phyloP scores from a whole-genome alignment of 2,329 filamentous ascomycete species.

The Aspergillus sp. region DNA sequence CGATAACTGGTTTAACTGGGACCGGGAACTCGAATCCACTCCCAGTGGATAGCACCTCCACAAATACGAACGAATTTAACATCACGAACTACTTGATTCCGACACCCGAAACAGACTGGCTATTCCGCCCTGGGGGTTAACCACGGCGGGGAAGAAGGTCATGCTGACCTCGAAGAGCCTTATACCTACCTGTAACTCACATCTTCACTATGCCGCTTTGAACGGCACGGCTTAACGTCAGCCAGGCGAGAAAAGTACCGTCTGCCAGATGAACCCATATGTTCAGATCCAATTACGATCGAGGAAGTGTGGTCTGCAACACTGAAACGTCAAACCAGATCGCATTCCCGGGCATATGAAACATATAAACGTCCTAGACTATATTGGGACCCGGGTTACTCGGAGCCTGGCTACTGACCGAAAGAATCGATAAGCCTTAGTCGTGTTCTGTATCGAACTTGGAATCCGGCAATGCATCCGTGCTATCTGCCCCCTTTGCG shows the following conservation, averaged over 20 bases:
- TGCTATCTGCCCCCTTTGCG: too few species aligned
- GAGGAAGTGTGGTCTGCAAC: too few species aligned
- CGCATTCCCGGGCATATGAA: too few species aligned
- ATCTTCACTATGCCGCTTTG: too few species aligned
- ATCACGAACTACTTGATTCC: constrained; percentile 49
- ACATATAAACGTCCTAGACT: too few species aligned
- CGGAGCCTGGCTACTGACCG: too few species aligned
- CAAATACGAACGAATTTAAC: constrained; percentile 41
- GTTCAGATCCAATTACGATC: too few species aligned
- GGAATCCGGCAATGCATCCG: background rate
- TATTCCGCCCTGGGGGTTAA: constrained; percentile 34
- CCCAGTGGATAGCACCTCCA: constrained; percentile 21
- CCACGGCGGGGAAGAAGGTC: background rate
- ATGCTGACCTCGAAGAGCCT: background rate
- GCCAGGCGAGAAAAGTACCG: too few species aligned
- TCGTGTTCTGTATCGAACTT: background rate
- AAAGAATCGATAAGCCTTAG: too few species aligned
- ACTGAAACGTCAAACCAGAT: too few species aligned
- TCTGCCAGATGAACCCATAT: background rate
- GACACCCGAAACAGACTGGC: constrained; percentile 49
- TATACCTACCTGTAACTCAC: background rate
- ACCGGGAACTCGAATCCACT: constrained; percentile 12
- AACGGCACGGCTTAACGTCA: background rate
- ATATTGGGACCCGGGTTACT: too few species aligned
- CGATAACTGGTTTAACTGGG: constrained; percentile 36